Conservation (phyloP, 768 basidiomycete species). For the Nidula microcarpa region DNA sequence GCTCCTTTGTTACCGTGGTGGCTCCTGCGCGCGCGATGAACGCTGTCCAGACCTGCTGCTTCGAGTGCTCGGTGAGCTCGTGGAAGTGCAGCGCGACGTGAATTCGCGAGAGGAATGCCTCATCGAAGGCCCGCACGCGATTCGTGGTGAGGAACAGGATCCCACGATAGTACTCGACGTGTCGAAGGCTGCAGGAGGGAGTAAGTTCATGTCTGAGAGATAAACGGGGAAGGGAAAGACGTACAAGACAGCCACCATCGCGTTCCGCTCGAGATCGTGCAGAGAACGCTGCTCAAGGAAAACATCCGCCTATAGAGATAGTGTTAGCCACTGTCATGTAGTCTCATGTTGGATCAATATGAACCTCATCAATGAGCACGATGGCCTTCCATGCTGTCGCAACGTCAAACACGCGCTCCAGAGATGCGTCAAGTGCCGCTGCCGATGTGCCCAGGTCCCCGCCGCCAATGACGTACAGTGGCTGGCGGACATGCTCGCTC, state of each 20-base stretch:
- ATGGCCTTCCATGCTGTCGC: slow-evolving; percentile 62
- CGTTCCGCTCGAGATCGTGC: slow-evolving; percentile 63
- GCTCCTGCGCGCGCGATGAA: slow-evolving; percentile 49
- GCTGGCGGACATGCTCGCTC: slow-evolving; percentile 50
- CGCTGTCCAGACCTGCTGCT: slow-evolving; percentile 60
- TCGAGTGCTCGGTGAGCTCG: slow-evolving; percentile 49
- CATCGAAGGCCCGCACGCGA: slow-evolving; percentile 58
- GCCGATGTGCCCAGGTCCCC: slow-evolving; percentile 52
- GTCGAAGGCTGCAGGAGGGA: slow-evolving; percentile 38
- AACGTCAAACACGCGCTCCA: slow-evolving; percentile 46
- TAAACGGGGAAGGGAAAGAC: slow-evolving; percentile 9
- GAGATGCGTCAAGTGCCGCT: slow-evolving; percentile 33
- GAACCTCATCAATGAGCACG: slow-evolving; percentile 51
- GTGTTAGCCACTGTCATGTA: slow-evolving; percentile 4
- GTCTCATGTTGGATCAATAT: neutral
- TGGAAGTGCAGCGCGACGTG: slow-evolving; percentile 66
- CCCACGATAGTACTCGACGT: slow-evolving; percentile 55
- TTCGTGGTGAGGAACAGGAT: slow-evolving; percentile 59
- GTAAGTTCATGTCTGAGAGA: slow-evolving; percentile 17
- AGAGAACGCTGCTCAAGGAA: slow-evolving; percentile 69
- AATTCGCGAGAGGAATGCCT: slow-evolving; percentile 66
- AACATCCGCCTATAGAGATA: slow-evolving; percentile 49
- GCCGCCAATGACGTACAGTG: slow-evolving; percentile 52
- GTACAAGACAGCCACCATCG: slow-evolving; percentile 69
- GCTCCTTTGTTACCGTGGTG: slow-evolving; percentile 30